phyloP scores from a whole-genome alignment of 305 asterid genomes.

The Nicotiana rustica region DNA sequence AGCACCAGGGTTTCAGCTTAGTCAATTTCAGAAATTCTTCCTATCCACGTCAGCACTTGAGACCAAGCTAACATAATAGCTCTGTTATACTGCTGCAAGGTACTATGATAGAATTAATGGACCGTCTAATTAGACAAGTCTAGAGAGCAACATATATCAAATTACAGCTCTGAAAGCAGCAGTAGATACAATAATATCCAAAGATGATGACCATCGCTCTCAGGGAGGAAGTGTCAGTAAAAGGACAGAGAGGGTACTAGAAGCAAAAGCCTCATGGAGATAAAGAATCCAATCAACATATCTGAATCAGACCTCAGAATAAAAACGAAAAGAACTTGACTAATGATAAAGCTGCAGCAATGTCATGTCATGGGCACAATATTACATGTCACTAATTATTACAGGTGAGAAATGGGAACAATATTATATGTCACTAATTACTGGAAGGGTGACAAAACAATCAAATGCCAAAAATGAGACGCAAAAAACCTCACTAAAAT shows the following conservation, averaged over 20 bases:
- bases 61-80: conserved; percentile 18
- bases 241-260: neutral
- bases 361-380: neutral
- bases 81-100: neutral
- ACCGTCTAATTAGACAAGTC: conserved; percentile 9
- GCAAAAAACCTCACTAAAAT: neutral
- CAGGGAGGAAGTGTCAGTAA: neutral
- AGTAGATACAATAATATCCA: conserved; percentile 15
- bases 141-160: conserved; percentile 16
- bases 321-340: neutral
- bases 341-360: conserved; percentile 26
- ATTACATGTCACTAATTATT: neutral
- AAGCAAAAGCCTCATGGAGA: conserved; percentile 32
- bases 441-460: conserved; percentile 27
- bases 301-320: conserved; percentile 15
- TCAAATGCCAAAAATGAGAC: conserved; percentile 25
- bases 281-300: conserved; percentile 11
- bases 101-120: neutral
- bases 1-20: conserved; percentile 9
- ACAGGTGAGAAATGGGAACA: neutral
- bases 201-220: conserved; percentile 13
- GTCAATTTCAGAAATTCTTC: neutral
- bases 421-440: neutral
- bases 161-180: conserved; percentile 15
- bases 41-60: conserved; percentile 31